Percentiles rank a stretch among this genome's conserved stretches.
phyloP scores from a whole-genome alignment of 352 stramenopile species.

The Pythium chondricola region DNA sequence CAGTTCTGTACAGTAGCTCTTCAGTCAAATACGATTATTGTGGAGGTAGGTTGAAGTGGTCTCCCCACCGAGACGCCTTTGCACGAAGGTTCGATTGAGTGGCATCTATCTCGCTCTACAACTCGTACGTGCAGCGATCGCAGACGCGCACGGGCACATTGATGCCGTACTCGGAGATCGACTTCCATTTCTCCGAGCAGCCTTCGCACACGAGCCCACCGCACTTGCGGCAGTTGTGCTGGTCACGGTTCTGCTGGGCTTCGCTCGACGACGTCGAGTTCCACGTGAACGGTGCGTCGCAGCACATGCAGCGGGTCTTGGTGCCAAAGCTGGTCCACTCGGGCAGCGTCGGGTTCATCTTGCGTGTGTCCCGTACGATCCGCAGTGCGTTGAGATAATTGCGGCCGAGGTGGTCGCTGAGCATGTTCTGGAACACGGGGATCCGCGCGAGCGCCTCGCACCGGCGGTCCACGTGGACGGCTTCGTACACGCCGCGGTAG shows the following conservation, averaged over 20 bases:
- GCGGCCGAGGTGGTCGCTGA: constrained; percentile 73
- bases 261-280: constrained; percentile 87
- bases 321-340: constrained; percentile 79
- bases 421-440: constrained; percentile 82
- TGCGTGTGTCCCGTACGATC: constrained; percentile 67
- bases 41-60: constrained; percentile 18
- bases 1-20: background rate
- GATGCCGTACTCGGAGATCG: constrained; percentile 81
- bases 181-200: constrained; percentile 82
- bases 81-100: background rate
- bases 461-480: constrained; percentile 69
- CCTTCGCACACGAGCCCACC: constrained; percentile 76
- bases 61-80: background rate
- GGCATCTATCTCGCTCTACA: too few species aligned
- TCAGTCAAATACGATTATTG: constrained; percentile 13
- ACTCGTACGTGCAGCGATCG: constrained; percentile 82
- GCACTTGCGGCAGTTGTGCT: constrained; percentile 87
- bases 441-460: constrained; percentile 71
- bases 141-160: constrained; percentile 82
- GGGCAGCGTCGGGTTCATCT: constrained; percentile 42
- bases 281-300: constrained; percentile 85
- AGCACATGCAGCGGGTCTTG: constrained; percentile 85
- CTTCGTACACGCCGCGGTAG: constrained; percentile 75
- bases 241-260: constrained; percentile 83
- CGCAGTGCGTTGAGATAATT: constrained; percentile 78